A percentile compares a stretch with the other conserved stretches of the same genome.
Conservation (phyloP, 1,284 basidiomycete genomes). For the Wolfiporia cocos region DNA sequence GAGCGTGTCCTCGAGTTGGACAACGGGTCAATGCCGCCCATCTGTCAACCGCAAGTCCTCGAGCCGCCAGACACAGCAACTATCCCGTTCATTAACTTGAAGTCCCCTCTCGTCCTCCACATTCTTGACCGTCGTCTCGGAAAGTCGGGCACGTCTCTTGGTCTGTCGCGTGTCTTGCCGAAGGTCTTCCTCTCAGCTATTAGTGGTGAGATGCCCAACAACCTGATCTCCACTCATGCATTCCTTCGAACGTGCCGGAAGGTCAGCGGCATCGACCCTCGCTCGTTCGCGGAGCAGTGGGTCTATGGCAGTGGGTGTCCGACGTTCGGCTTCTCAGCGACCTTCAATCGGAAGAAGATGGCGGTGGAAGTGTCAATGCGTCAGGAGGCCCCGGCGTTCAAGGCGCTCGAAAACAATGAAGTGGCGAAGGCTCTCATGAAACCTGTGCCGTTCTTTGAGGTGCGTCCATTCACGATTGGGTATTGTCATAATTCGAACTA, state of each 20-base stretch:
- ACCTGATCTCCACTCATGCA: constrained; percentile 83
- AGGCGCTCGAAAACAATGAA: constrained; percentile 62
- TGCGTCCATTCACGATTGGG: constrained; percentile 21
- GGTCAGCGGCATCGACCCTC: constrained; percentile 86
- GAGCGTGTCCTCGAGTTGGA: constrained; percentile 89
- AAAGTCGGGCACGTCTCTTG: constrained; percentile 93
- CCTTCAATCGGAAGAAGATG: constrained; percentile 98
- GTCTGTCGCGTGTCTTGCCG: constrained; percentile 90
- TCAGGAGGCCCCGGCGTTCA: constrained; percentile 80
- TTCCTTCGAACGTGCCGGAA: constrained; percentile 94
- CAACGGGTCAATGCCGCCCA: constrained; percentile 85
- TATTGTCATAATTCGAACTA: background rate
- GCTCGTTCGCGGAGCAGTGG: constrained; percentile 96
- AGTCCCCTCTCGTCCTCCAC: constrained; percentile 91
- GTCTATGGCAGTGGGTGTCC: constrained; percentile 98
- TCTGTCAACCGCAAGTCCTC: constrained; percentile 83
- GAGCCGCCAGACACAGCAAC: constrained; percentile 79
- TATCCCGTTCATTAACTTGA: constrained; percentile 90
- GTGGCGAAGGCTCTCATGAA: constrained; percentile 66
- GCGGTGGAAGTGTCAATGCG: constrained; percentile 93
- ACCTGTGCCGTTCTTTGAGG: constrained; percentile 86
- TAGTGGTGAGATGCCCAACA: constrained; percentile 84
- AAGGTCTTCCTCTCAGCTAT: constrained; percentile 94
- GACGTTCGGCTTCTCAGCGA: constrained; percentile 82
- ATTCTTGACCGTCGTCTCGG: constrained; percentile 92